Evolutionary conservation across 192 early-diverging fungal genomes (phyloP), one percentile per base, ranked within the genome.

Genomic region (Diversispora eburnea): DNA sequence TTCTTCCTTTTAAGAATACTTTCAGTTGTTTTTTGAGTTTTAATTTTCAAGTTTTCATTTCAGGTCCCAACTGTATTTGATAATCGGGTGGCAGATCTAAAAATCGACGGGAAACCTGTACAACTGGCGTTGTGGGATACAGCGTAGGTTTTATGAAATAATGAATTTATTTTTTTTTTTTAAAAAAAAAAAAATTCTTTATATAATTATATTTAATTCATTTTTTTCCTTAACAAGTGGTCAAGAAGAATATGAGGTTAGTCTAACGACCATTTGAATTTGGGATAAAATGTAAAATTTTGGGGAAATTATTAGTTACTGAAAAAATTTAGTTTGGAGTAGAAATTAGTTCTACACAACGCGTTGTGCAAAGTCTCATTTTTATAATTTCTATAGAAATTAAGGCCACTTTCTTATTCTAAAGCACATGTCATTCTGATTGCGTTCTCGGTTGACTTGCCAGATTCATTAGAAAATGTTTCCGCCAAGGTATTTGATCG

Each of bases 121-220:
- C 91, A 96, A 80, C 83, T 99, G 45, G 93, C 92, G 48, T 82
- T 98, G 20, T 99, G 95, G 94, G 97, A 99, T 90, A 98, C 96
- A 73, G 95, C 96, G 74, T 82, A 82, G 22, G 77, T 77, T 39
- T 46, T 3, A 49, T 10, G 7, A 57, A 1, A 2, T 56, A 15
- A 12, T 56, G 9, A 20, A 7, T 15, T 2, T 10, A 70, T 3
- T 58, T 48, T 45, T 55, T 15, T 33, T 33, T 2, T 33, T 13
- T 42, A 15, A n/a, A 22, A 17, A 58, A 15, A n/a, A 22, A 17
- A 58, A 5, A 15, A 19, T 58, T 63, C 10, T 62, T 43, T 59
- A 13, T n/a, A 12, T 17, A 13, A 41, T 8, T 52, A 43, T 55
- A 41, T 46, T 74, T 51, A 25, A 41, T 62, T 45, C 25, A 8